Evolutionary conservation across 441 rosid species (phyloP).

Genomic region (Corymbia citriodora): DNA sequence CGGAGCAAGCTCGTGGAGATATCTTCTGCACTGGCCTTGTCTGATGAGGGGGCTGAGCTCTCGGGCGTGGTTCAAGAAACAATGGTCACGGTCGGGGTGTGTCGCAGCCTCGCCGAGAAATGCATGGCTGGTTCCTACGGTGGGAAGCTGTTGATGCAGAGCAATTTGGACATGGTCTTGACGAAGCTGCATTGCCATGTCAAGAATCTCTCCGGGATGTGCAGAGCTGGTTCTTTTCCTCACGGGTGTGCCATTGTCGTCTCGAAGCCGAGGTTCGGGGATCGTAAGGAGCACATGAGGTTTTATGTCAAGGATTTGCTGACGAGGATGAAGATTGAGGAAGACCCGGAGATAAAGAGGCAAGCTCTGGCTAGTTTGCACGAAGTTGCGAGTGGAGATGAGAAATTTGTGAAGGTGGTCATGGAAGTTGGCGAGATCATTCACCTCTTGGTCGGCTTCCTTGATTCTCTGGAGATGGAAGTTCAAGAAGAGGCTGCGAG

Average conservation of each 20-base stretch:
- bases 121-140: slow-evolving; percentile 68
- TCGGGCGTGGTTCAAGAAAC: slow-evolving; percentile 38
- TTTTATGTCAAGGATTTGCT: slow-evolving; percentile 70
- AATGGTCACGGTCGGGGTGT: slow-evolving; percentile 30
- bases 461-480: slow-evolving; percentile 38
- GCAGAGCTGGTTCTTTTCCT: slow-evolving; percentile 45
- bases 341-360: slow-evolving; percentile 64
- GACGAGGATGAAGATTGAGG: slow-evolving; percentile 85
- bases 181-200: slow-evolving; percentile 45
- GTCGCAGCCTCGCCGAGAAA: slow-evolving; percentile 60
- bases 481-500: slow-evolving; percentile 59
- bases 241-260: slow-evolving; percentile 73
- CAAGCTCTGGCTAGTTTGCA: slow-evolving; percentile 37
- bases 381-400: slow-evolving; percentile 4
- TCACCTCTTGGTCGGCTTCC: slow-evolving; percentile 39
- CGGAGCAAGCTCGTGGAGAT: slow-evolving; percentile 71
- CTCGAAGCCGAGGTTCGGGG: slow-evolving; percentile 49
- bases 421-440: slow-evolving; percentile 47
- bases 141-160: slow-evolving; percentile 97
- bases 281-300: slow-evolving; percentile 76
- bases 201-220: slow-evolving; percentile 53
- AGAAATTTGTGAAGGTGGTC: slow-evolving; percentile 28
- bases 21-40: slow-evolving; percentile 43
- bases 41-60: slow-evolving; percentile 33
- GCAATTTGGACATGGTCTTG: slow-evolving; percentile 70